Evolutionary conservation across 306 rosid genomes (phyloP), one percentile per base, ranked within the genome.

Genomic region (Quercus suber): DNA sequence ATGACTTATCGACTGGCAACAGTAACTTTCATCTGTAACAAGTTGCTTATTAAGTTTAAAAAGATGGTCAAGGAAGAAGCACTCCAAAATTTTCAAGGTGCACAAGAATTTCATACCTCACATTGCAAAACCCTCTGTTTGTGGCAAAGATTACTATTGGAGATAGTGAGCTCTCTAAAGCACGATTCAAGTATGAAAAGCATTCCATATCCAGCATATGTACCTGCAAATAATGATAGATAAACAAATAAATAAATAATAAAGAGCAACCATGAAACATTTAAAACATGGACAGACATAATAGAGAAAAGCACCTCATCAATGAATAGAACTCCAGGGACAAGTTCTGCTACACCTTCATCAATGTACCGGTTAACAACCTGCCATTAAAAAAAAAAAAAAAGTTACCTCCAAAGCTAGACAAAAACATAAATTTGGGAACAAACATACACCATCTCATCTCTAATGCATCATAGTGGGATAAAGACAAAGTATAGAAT

Each of bases 341-440:
- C 99, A 83, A 95, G 99, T 86, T 95, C 99, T 9, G 99, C 99
- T 59, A 93, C 90, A 80, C 99, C 99, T 85, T 93, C 99, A 79
- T 95, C 98, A 68, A 95, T 95, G 73, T 93, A 95, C 13, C 96
- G 89, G 82, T 95, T 90, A 30, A 95, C 99, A 78, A 95, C 99
- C 99, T 95, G 88, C 64, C 79, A 80, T 69, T 71, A 75, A 77
- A 64, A 76, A 43, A 79, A 58, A 58, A n/a, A 13, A 63, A 33
- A 1, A 37, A 37, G 10, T 41, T 8, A 2, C 45, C 45, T 41
- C 45, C 45, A 8, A 41, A 41, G 6, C 31, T 21, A 71, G 21
- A 56, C 28, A 28, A 23, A 14, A 23, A 74, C 9, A 37, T 56
- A 74, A 30, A 10, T 56, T 11, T 35, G 28, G 4, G 45, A 43